Conservation (phyloP, 2,329 filamentous ascomycete species). For the Aspergillus unguis region DNA sequence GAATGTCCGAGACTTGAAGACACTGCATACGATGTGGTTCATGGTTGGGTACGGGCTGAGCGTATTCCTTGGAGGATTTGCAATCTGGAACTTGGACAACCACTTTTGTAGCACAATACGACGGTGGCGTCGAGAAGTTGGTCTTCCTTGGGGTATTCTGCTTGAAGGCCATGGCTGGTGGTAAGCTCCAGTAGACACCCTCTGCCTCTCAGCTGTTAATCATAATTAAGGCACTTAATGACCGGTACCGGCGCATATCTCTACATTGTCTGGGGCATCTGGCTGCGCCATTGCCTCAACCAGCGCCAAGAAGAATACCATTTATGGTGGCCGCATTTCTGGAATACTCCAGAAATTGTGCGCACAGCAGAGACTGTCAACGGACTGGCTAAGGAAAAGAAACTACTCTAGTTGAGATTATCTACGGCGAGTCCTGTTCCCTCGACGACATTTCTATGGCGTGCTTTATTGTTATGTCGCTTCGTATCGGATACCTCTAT, state of each 20-base stretch:
- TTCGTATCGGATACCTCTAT: slow-evolving; percentile 3
- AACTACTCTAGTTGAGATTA: neutral
- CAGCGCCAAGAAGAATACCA: slow-evolving; percentile 68
- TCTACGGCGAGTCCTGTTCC: neutral
- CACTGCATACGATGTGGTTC: slow-evolving; percentile 68
- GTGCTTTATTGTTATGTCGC: slow-evolving; percentile 3
- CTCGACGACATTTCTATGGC: neutral
- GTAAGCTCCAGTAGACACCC: slow-evolving; percentile 40
- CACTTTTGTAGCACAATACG: slow-evolving; percentile 66
- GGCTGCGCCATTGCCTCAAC: slow-evolving; percentile 74
- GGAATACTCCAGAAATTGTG: slow-evolving; percentile 57
- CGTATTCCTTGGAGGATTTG: slow-evolving; percentile 71
- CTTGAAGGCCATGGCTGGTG: slow-evolving; percentile 73
- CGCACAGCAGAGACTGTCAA: slow-evolving; percentile 24
- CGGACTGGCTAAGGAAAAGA: slow-evolving; percentile 29
- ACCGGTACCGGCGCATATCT: slow-evolving; percentile 80
- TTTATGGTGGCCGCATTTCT: slow-evolving; percentile 64
- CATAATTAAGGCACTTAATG: slow-evolving; percentile 63
- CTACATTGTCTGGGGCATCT: slow-evolving; percentile 80
- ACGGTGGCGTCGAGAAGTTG: slow-evolving; percentile 63
- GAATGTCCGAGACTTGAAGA: slow-evolving; percentile 55
- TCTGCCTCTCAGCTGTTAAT: slow-evolving; percentile 13
- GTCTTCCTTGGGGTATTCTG: slow-evolving; percentile 75
- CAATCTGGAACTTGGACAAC: slow-evolving; percentile 77
- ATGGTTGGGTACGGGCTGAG: slow-evolving; percentile 67